Evolutionary conservation across 2,329 filamentous ascomycete species (phyloP).

Genomic region (Sclerotinia spermophila): DNA sequence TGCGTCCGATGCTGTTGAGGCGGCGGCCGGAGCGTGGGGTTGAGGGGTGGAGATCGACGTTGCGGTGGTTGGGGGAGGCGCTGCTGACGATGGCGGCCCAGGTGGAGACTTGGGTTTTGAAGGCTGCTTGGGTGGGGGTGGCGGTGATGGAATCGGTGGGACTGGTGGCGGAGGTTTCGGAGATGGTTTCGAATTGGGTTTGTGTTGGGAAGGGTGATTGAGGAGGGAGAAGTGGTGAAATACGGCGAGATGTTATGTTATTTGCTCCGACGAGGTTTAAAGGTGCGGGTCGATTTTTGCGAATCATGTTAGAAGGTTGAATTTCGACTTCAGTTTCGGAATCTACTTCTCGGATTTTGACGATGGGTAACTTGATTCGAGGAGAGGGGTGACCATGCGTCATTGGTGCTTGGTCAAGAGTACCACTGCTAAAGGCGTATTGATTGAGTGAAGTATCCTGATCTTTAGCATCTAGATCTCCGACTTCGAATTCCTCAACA

Average conservation of each 20-base stretch:
- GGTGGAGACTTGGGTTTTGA: slow-evolving; percentile 22
- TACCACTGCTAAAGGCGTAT: not conserved
- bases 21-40: slow-evolving; percentile 19
- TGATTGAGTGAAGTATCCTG: not conserved
- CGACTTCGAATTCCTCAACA: not conserved
- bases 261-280: not conserved
- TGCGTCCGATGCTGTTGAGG: slow-evolving; percentile 14
- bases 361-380: not conserved
- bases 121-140: not conserved
- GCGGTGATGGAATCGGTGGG: not conserved
- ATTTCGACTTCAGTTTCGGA: not conserved
- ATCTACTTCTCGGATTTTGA: not conserved
- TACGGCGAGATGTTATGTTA: not conserved
- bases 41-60: slow-evolving; percentile 26
- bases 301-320: not conserved
- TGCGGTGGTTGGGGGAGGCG: slow-evolving; percentile 20
- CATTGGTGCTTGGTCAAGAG: not conserved
- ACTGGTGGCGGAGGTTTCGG: not conserved
- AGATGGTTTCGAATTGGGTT: not conserved
- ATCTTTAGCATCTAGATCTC: not conserved
- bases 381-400: slow-evolving; percentile 13
- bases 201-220: slow-evolving; percentile 12
- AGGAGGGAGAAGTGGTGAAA: slow-evolving; percentile 9
- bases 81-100: slow-evolving; percentile 33
- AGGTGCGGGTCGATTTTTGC: slow-evolving; percentile 8